Percentiles rank a stretch among this genome's conserved stretches.
phyloP scores from a whole-genome alignment of 441 rosid species.

The Jatropha multifida region DNA sequence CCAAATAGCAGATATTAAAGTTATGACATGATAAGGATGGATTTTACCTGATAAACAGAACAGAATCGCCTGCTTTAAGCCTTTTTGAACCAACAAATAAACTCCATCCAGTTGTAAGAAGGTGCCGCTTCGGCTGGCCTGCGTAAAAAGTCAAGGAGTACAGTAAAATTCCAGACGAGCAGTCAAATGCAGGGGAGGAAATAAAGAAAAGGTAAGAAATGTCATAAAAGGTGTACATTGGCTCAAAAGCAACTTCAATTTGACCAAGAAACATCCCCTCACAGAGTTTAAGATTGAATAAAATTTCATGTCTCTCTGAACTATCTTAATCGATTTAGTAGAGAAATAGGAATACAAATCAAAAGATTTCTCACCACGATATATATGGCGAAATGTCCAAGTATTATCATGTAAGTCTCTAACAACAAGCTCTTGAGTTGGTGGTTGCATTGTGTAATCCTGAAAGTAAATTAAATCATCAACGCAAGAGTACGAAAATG shows the following conservation, averaged over 20 bases:
- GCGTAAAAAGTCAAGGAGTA: slow-evolving; percentile 21
- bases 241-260: not conserved
- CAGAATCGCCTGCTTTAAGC: slow-evolving; percentile 93
- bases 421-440: slow-evolving; percentile 92
- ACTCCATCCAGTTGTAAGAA: slow-evolving; percentile 97
- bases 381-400: slow-evolving; percentile 96
- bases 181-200: not conserved
- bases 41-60: slow-evolving; percentile 81
- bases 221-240: too few species aligned
- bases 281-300: not conserved
- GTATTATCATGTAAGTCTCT: slow-evolving; percentile 85
- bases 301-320: not conserved
- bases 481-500: not conserved
- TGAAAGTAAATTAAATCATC: slow-evolving; percentile 23
- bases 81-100: slow-evolving; percentile 91
- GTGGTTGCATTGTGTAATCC: slow-evolving; percentile 95
- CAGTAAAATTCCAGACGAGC: not conserved
- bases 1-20: not conserved
- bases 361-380: slow-evolving; percentile 56
- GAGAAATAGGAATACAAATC: not conserved
- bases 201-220: not conserved
- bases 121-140: slow-evolving; percentile 99
- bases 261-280: not conserved
- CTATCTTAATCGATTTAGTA: not conserved
- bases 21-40: not conserved